Conservation (phyloP, 1,284 basidiomycete species). For the Puccinia coronata region DNA sequence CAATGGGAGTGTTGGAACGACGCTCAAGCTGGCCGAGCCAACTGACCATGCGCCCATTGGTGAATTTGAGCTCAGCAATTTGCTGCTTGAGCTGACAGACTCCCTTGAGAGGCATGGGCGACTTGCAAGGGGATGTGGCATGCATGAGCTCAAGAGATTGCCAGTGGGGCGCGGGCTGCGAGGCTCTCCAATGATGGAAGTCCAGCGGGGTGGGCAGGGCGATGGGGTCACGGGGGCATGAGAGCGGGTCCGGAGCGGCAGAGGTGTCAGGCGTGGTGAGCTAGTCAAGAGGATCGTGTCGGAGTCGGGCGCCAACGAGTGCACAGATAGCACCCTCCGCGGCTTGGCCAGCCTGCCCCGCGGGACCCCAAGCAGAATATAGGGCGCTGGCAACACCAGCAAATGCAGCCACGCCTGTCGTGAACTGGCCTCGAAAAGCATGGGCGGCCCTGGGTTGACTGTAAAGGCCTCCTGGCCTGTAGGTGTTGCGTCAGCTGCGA, state of each 20-base stretch:
- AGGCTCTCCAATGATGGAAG: no score
- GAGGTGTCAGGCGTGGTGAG: not conserved
- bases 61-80: not conserved
- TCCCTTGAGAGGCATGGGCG: not conserved
- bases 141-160: no score
- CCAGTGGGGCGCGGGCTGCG: no score
- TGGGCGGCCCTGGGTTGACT: slow-evolving; percentile 15
- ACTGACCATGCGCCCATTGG: not conserved
- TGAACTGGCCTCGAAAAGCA: slow-evolving; percentile 33
- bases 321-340: slow-evolving; percentile 6
- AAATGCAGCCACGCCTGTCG: slow-evolving; percentile 25
- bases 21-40: slow-evolving; percentile 2
- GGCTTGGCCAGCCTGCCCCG: not conserved
- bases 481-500: slow-evolving; percentile 3
- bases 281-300: not conserved
- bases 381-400: not conserved
- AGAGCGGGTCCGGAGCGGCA: not conserved
- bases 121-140: no score
- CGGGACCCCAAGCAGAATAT: not conserved
- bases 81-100: slow-evolving; percentile 10
- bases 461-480: not conserved
- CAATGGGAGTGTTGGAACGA: no score
- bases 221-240: not conserved
- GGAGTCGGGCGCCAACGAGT: slow-evolving; percentile 5
- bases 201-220: no score